phyloP scores from a whole-genome alignment of 2,329 filamentous ascomycete species.

The Trichoderma atroviride region DNA sequence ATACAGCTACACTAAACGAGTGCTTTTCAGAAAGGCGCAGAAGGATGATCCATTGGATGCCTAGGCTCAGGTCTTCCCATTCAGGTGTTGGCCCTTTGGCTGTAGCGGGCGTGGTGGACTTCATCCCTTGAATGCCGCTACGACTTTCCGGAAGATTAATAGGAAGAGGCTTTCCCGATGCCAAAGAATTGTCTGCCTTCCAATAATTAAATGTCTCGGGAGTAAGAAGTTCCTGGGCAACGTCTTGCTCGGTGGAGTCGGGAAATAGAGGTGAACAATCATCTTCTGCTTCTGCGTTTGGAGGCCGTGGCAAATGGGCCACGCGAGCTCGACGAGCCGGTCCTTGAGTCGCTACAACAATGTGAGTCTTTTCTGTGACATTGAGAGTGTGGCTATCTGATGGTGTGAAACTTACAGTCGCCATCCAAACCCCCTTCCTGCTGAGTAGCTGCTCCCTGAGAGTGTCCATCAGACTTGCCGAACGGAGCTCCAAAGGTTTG shows the following conservation, averaged over 20 bases:
- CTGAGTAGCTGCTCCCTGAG: not conserved
- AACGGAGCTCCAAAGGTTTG: not conserved
- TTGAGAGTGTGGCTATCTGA: not conserved
- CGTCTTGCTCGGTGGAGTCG: not conserved
- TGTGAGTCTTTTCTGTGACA: not conserved
- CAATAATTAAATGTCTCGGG: not conserved
- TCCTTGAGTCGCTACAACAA: not conserved
- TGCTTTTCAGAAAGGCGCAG: not conserved
- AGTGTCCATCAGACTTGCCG: not conserved
- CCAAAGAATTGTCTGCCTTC: not conserved
- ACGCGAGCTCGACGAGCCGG: conserved; percentile 1
- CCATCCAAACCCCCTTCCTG: not conserved
- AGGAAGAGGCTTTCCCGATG: not conserved
- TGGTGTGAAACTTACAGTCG: not conserved
- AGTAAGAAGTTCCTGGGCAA: conserved; percentile 5
- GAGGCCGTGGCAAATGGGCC: conserved; percentile 7
- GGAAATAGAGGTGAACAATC: not conserved
- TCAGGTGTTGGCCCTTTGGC: not conserved
- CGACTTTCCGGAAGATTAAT: not conserved
- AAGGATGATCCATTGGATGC: conserved; percentile 14
- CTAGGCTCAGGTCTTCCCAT: conserved; percentile 15
- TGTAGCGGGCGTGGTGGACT: not conserved
- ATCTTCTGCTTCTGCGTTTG: too few relatives aligned
- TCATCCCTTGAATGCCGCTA: not conserved
- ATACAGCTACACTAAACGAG: not conserved